A percentile compares a stretch with the other conserved stretches of the same genome.
phyloP scores from a whole-genome alignment of 768 basidiomycete species.

The Cystofilobasidium capitatum region DNA sequence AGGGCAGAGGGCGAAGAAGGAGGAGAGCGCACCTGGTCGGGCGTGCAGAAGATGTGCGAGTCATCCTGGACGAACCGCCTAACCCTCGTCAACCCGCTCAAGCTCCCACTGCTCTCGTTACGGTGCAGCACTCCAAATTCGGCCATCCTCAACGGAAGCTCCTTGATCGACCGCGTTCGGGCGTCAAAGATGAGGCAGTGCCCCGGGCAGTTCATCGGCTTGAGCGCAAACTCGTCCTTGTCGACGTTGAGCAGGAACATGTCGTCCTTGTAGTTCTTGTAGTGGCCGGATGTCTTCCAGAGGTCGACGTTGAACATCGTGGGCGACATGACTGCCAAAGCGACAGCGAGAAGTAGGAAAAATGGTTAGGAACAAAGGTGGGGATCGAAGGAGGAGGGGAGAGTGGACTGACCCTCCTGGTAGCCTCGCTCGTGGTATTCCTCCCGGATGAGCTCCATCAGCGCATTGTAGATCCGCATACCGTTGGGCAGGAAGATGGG shows the following conservation, averaged over 20 bases:
- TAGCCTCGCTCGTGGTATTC: constrained; percentile 96
- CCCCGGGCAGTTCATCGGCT: constrained; percentile 98
- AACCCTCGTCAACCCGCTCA: constrained; percentile 87
- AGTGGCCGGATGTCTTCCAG: constrained; percentile 97
- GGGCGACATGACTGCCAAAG: constrained; percentile 72
- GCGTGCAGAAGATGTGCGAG: constrained; percentile 97
- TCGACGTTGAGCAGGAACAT: constrained; percentile 94
- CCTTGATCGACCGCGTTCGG: constrained; percentile 84
- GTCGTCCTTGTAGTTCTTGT: constrained; percentile 95
- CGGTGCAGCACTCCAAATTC: constrained; percentile 96
- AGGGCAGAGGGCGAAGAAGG: background rate
- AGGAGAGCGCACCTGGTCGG: constrained; percentile 53
- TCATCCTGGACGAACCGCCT: constrained; percentile 95
- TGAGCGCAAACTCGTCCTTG: constrained; percentile 90
- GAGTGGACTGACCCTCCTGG: constrained; percentile 59
- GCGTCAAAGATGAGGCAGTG: constrained; percentile 94
- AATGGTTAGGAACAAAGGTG: background rate
- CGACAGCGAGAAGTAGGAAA: background rate
- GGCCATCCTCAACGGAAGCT: constrained; percentile 93
- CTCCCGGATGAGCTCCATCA: constrained; percentile 82
- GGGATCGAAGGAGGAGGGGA: background rate
- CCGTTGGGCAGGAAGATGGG: constrained; percentile 97
- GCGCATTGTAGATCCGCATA: constrained; percentile 87
- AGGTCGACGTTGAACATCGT: constrained; percentile 95
- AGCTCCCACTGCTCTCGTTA: constrained; percentile 89